Percentiles rank a stretch among this genome's conserved stretches.
phyloP scores from a whole-genome alignment of 2,329 filamentous ascomycete genomes.

The Exophiala calicioides region DNA sequence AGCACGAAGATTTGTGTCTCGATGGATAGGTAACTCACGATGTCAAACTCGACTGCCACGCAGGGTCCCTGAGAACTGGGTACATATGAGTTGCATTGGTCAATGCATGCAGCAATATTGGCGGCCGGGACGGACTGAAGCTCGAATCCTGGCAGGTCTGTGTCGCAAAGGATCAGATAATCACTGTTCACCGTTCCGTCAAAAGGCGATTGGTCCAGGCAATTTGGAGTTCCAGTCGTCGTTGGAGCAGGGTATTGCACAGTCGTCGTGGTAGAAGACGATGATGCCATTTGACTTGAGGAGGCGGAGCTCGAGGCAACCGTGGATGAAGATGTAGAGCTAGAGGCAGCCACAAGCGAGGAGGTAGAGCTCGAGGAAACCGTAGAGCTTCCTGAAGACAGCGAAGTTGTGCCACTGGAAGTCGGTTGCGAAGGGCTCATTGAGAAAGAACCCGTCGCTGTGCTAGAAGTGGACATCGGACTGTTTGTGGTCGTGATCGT shows the following conservation, averaged over 20 bases:
- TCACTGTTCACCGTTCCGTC: slow-evolving; percentile 23
- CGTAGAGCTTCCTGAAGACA: too few relatives aligned
- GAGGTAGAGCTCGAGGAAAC: not conserved
- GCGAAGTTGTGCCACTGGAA: too few relatives aligned
- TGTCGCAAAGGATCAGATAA: slow-evolving; percentile 25
- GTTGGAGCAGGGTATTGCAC: slow-evolving; percentile 16
- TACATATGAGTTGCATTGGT: slow-evolving; percentile 18
- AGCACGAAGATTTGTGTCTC: not conserved
- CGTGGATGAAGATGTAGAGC: slow-evolving; percentile 1
- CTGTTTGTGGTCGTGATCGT: too few relatives aligned
- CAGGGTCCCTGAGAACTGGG: slow-evolving; percentile 15
- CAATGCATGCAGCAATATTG: slow-evolving; percentile 25
- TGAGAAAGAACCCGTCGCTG: too few relatives aligned
- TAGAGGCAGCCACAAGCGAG: not conserved
- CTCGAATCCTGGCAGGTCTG: slow-evolving; percentile 22
- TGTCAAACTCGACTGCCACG: slow-evolving; percentile 24
- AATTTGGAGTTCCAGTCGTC: slow-evolving; percentile 24
- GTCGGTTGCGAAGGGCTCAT: too few relatives aligned
- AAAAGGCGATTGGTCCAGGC: slow-evolving; percentile 22
- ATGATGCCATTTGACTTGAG: not conserved
- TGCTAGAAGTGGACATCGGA: too few relatives aligned
- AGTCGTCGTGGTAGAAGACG: slow-evolving; percentile 1
- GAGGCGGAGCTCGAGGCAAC: not conserved
- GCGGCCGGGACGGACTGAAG: slow-evolving; percentile 13
- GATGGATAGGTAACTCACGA: slow-evolving; percentile 11